phyloP scores from a whole-genome alignment of 352 stramenopile species.

The Phytophthora aleatoria region DNA sequence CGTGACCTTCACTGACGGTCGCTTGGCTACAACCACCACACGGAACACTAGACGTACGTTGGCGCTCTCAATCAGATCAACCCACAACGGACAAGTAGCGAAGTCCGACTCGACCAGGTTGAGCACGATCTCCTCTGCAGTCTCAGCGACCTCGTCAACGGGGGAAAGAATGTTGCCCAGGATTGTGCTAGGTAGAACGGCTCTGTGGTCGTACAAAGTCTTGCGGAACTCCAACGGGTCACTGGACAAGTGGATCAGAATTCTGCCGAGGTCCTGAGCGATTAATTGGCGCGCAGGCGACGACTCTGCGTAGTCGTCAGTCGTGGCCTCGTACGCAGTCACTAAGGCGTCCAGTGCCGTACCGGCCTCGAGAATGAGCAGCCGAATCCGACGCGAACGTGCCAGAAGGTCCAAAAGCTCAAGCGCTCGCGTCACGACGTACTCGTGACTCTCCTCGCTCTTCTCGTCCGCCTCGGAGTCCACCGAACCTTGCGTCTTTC shows the following conservation, averaged over 20 bases:
- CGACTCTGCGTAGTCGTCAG: slow-evolving; percentile 40
- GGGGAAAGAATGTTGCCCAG: slow-evolving; percentile 70
- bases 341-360: slow-evolving; percentile 57
- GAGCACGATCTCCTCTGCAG: slow-evolving; percentile 72
- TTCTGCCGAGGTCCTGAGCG: slow-evolving; percentile 49
- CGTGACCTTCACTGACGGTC: slow-evolving; percentile 65
- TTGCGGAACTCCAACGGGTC: slow-evolving; percentile 84
- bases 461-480: slow-evolving; percentile 24
- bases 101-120: slow-evolving; percentile 85
- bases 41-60: slow-evolving; percentile 67
- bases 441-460: slow-evolving; percentile 32
- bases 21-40: slow-evolving; percentile 59
- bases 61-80: slow-evolving; percentile 67
- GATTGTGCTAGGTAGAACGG: slow-evolving; percentile 56
- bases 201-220: slow-evolving; percentile 73
- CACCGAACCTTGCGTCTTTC: slow-evolving; percentile 24
- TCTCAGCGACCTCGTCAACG: slow-evolving; percentile 51
- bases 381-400: slow-evolving; percentile 63
- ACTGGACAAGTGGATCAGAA: slow-evolving; percentile 72
- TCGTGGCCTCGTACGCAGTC: slow-evolving; percentile 56
- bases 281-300: slow-evolving; percentile 47
- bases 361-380: slow-evolving; percentile 74
- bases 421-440: slow-evolving; percentile 40
- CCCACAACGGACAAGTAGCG: slow-evolving; percentile 81
- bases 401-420: slow-evolving; percentile 60